phyloP scores from a whole-genome alignment of 23 red algal species.

The Chondrus crispus region DNA sequence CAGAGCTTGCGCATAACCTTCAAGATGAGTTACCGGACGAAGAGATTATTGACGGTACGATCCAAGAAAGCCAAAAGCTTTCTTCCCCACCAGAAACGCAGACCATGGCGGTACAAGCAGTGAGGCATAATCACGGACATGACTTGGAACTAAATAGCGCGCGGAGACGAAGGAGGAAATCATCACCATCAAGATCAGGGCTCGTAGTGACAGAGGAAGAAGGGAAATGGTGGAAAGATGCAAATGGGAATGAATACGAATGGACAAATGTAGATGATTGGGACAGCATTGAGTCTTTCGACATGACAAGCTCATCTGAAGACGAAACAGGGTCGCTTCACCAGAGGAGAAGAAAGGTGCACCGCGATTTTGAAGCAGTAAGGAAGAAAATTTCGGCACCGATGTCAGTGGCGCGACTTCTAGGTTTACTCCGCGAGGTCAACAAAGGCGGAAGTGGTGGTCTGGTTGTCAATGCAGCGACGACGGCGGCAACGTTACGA shows the following conservation, averaged over 20 bases:
- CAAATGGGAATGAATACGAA: too few species aligned
- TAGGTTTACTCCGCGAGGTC: constrained; percentile 16
- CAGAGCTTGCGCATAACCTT: constrained; percentile 26
- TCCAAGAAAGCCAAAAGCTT: too few species aligned
- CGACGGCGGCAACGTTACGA: constrained; percentile 19
- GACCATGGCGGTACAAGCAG: too few species aligned
- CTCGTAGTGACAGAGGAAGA: too few species aligned
- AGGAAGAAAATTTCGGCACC: constrained; percentile 38
- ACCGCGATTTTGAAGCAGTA: neutral
- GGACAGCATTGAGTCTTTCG: constrained; percentile 42
- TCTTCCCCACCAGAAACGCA: too few species aligned
- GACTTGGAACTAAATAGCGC: too few species aligned
- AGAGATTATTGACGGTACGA: neutral
- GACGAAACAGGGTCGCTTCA: neutral
- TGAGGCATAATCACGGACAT: too few species aligned
- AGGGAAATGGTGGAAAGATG: too few species aligned
- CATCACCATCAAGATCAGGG: too few species aligned
- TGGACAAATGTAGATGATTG: constrained; percentile 52
- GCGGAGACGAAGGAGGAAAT: too few species aligned
- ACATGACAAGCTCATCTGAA: neutral
- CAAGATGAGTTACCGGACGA: neutral
- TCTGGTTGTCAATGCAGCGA: constrained; percentile 1
- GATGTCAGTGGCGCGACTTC: constrained; percentile 34
- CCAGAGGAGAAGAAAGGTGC: neutral
- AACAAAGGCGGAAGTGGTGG: constrained; percentile 36